Conservation (phyloP, 148 eudicot genomes). For the Euryodendron excelsum region DNA sequence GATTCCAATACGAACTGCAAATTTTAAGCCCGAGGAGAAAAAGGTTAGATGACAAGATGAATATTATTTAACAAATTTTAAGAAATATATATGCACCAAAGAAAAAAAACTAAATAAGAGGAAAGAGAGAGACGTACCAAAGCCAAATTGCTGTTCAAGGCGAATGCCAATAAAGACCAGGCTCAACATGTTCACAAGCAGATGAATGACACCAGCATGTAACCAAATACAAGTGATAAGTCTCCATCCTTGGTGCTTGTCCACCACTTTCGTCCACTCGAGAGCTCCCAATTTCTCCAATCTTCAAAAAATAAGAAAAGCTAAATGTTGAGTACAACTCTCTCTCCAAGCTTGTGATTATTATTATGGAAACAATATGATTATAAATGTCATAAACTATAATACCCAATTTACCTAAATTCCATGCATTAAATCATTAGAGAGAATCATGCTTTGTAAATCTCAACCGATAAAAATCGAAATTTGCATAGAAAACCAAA, state of each 20-base stretch:
- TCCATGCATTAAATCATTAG: not conserved
- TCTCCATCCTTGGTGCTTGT: constrained; percentile 66
- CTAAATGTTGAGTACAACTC: not conserved
- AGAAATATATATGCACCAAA: not conserved
- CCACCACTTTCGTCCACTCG: constrained; percentile 38
- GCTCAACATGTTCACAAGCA: constrained; percentile 52
- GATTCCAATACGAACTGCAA: constrained; percentile 56
- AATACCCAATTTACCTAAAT: not conserved
- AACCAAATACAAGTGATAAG: constrained; percentile 63
- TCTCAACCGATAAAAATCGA: not conserved
- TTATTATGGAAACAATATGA: not conserved
- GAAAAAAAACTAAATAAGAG: not conserved
- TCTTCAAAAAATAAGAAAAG: constrained; percentile 23
- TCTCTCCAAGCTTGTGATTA: not conserved
- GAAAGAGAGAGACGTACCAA: constrained; percentile 33
- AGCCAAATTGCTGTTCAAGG: constrained; percentile 70
- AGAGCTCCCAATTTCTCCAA: constrained; percentile 62
- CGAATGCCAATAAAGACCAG: constrained; percentile 60
- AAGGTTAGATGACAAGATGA: not conserved
- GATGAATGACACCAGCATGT: constrained; percentile 64
- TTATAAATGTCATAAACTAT: not conserved
- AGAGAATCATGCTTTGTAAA: not conserved
- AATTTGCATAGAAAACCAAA: not conserved
- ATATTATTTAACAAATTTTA: not conserved
- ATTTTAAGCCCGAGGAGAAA: not conserved